These are phyloP conservation scores for Stromatinia cepivora DNA, from an alignment of 2,329 filamentous ascomycete genomes.

Conservation along the genomic window DNA sequence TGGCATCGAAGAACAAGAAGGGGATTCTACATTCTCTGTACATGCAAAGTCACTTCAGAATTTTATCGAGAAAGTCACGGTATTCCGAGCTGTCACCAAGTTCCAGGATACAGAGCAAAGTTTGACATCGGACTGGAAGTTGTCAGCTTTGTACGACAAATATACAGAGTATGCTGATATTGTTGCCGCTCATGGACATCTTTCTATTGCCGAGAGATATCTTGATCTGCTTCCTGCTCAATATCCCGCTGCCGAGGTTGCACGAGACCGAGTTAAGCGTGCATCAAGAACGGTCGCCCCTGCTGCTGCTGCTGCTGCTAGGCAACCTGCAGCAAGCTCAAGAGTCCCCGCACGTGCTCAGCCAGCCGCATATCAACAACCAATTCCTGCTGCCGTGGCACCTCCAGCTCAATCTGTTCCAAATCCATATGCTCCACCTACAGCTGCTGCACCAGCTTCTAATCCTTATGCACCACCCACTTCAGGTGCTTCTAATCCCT, in stretches of 20 bases:
- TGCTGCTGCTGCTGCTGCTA: constrained; percentile 46
- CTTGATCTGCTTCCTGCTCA: constrained; percentile 79
- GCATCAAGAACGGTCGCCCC: constrained; percentile 67
- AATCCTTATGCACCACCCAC: constrained; percentile 52
- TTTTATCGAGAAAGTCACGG: constrained; percentile 96
- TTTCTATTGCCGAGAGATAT: constrained; percentile 86
- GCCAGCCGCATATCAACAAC: constrained; percentile 50
- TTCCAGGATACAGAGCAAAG: constrained; percentile 78
- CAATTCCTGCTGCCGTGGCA: constrained; percentile 42
- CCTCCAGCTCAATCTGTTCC: constrained; percentile 33
- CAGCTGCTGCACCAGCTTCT: constrained; percentile 38
- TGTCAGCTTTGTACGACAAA: constrained; percentile 84
- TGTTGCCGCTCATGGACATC: constrained; percentile 82
- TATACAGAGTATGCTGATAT: constrained; percentile 98
- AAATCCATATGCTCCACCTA: constrained; percentile 43
- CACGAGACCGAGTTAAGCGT: constrained; percentile 79
- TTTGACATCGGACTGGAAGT: constrained; percentile 80
- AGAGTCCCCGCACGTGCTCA: constrained; percentile 48
- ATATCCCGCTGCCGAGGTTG: constrained; percentile 85
- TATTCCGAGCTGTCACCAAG: constrained; percentile 92
- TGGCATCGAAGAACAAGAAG: constrained; percentile 65
- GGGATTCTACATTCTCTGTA: constrained; percentile 84
- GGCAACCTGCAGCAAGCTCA: constrained; percentile 41
- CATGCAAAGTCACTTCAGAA: constrained; percentile 86
- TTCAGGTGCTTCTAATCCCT: constrained; percentile 48